A percentile compares a stretch with the other conserved stretches of the same genome.
Evolutionary conservation across 78 protist genomes (phyloP).

Genomic region (Dictyostelium capitatum): DNA sequence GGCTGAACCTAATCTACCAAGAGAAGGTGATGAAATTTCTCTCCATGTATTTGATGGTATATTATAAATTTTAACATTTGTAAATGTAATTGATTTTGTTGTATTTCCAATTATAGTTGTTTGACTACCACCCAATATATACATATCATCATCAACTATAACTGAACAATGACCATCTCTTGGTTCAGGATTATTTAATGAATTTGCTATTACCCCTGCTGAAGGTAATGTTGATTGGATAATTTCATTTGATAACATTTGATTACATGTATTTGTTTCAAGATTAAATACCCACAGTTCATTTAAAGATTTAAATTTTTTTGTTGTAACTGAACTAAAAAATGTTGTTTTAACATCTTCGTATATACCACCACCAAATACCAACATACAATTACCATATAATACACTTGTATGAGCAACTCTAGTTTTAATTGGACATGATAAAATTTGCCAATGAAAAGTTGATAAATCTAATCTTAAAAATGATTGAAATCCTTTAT

Average conservation of each 20-base stretch:
- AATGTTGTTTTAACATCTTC: slow-evolving; percentile 36
- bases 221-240: background rate
- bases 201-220: background rate
- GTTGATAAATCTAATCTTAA: slow-evolving; percentile 13
- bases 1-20: slow-evolving; percentile 57
- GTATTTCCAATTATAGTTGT: background rate
- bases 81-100: slow-evolving; percentile 25
- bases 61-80: slow-evolving; percentile 5
- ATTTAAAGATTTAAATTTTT: slow-evolving; percentile 16
- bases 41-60: slow-evolving; percentile 23
- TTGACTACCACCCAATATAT: slow-evolving; percentile 60
- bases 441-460: slow-evolving; percentile 42
- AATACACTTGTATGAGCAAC: slow-evolving; percentile 28
- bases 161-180: slow-evolving; percentile 69
- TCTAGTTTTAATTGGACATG: slow-evolving; percentile 41
- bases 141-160: slow-evolving; percentile 42
- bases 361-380: slow-evolving; percentile 66
- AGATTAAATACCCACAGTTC: slow-evolving; percentile 34
- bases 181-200: background rate
- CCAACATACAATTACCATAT: slow-evolving; percentile 40
- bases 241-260: background rate
- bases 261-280: background rate
- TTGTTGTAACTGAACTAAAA: background rate
- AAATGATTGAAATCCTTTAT: slow-evolving; percentile 12
- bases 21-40: background rate